Evolutionary conservation across 805 yeast species (phyloP), one percentile per base, ranked within the genome.

Genomic region (Kluyveromyces wickerhamii): DNA sequence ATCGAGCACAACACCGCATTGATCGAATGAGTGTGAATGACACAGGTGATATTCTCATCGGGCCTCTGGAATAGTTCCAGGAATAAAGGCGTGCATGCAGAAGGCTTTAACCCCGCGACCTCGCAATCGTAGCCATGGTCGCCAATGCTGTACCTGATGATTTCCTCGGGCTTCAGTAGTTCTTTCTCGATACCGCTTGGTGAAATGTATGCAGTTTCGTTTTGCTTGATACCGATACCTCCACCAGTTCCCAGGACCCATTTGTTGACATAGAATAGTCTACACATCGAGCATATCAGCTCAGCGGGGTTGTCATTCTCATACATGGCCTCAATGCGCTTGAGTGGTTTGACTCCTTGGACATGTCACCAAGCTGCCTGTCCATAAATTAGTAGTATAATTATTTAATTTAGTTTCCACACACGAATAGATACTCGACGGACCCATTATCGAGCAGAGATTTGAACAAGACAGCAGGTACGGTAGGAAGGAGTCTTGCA

Each of bases 231-330:
- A 21, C 94, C 81, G 48, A 89, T 79, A 3, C 96, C 96, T 21
- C 96, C 97, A 3, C 95, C 96, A 1, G 97, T 89, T 3, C 96
- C 96, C 0, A 95, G 79, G 47, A 85, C 89, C 95, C 96, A 87
- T 33, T 83, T 80, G 51, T 81, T 80, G 45, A 72, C 67, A 55
- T 81, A 89, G 54, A 89, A 85, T 12, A 71, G 62, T 34, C 73
- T 66, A 54, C 96, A 87, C 20, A 88, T 67, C 40, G 80, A 82
- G 55, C 95, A 86, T 41, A 88, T 84, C 47, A 82, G 63, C 49
- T 81, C 78, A 2, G 95, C 94, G 0, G 96, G 95, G 54, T 21
- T 18, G 25, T 19, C 27, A 21, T 21, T n/a, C n/a, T n/a, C n/a
- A n/a, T n/a, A n/a, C n/a, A n/a, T n/a, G n/a, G n/a, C n/a, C n/a